These are phyloP conservation scores for Tuber umbilicatum DNA, from an alignment of 495 filamentous ascomycete species.

Conservation along the genomic window DNA sequence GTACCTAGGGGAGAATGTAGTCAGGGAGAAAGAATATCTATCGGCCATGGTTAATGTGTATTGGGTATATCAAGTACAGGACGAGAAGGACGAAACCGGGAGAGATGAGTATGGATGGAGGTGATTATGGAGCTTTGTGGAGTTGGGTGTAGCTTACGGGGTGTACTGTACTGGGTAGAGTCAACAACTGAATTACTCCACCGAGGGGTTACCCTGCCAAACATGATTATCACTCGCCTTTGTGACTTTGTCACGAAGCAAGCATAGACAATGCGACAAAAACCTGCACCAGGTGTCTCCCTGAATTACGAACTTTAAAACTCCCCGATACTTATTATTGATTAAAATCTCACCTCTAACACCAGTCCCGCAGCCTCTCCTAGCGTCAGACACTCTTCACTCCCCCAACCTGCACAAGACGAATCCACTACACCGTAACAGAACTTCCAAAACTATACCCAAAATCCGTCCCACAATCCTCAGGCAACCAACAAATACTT, in stretches of 20 bases:
- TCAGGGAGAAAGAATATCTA: conserved; percentile 98
- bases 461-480: not conserved
- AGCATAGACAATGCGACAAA: not conserved
- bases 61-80: conserved; percentile 28
- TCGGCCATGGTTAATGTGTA: conserved; percentile 67
- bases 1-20: conserved; percentile 98
- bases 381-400: not conserved
- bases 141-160: conserved; percentile 16
- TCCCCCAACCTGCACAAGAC: not conserved
- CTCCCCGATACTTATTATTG: not conserved
- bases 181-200: not conserved
- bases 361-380: not conserved
- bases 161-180: not conserved
- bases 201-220: conserved; percentile 27
- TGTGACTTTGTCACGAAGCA: not conserved
- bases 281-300: not conserved
- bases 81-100: conserved; percentile 24
- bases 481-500: not conserved
- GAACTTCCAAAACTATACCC: not conserved
- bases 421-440: not conserved
- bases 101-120: conserved; percentile 25
- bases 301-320: not conserved
- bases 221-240: not conserved
- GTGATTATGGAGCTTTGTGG: conserved; percentile 30
- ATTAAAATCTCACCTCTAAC: not conserved